A percentile compares a stretch with the other conserved stretches of the same genome.
phyloP scores from a whole-genome alignment of 192 early-diverging fungal species.

The Mortierella alpina region DNA sequence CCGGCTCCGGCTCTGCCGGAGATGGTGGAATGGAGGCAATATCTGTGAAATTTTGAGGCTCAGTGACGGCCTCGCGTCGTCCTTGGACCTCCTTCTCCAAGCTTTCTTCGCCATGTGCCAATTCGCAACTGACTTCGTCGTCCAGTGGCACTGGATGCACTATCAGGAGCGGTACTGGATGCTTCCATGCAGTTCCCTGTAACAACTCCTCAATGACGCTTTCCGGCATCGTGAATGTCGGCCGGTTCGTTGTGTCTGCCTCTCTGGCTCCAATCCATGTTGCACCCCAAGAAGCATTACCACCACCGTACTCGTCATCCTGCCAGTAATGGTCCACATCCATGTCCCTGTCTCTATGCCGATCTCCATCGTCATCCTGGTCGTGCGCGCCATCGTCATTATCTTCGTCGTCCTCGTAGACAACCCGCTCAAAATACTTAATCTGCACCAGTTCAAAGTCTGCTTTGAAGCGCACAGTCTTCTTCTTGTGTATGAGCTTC shows the following conservation, averaged over 20 bases:
- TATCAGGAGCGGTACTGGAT: background rate
- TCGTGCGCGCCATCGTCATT: background rate
- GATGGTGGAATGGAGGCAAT: constrained; percentile 24
- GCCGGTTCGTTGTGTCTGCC: background rate
- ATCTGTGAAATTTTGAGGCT: background rate
- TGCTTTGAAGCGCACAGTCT: constrained; percentile 26
- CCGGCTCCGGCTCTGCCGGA: constrained; percentile 28
- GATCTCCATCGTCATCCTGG: background rate
- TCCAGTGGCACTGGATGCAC: background rate
- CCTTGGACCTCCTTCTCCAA: constrained; percentile 14
- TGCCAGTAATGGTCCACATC: too few relatives aligned
- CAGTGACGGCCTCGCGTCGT: background rate
- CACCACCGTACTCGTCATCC: too few relatives aligned
- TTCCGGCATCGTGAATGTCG: background rate
- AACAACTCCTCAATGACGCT: background rate
- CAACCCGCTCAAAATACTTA: background rate
- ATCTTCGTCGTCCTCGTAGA: background rate
- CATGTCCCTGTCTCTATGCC: background rate
- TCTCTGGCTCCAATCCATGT: too few relatives aligned
- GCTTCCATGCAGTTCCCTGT: background rate
- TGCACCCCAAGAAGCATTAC: too few relatives aligned
- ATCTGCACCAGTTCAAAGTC: constrained; percentile 6
- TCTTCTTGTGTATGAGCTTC: constrained; percentile 8
- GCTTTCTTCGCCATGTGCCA: constrained; percentile 11
- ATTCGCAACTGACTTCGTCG: background rate